Percentiles rank a stretch among this genome's conserved stretches.
phyloP scores from a whole-genome alignment of 768 basidiomycete genomes.

The Rhizopogon vinicolor region DNA sequence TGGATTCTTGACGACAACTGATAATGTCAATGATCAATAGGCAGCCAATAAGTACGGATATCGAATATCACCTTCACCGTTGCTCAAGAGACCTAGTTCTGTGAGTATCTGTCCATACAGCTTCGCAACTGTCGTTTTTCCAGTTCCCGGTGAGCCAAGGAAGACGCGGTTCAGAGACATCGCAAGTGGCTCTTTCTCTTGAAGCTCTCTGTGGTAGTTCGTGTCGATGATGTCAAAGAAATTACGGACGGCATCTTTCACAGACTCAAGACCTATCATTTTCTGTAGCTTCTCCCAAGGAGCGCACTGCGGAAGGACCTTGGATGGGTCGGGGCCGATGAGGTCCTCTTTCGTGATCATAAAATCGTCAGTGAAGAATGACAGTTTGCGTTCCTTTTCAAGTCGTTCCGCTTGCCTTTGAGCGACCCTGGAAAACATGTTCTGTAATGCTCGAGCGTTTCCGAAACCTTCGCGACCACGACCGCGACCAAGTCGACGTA shows the following conservation, averaged over 20 bases:
- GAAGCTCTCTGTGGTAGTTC: conserved; percentile 59
- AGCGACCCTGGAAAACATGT: conserved; percentile 39
- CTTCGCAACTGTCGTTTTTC: conserved; percentile 67
- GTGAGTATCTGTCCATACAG: conserved; percentile 61
- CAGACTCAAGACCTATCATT: conserved; percentile 50
- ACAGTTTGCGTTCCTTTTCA: conserved; percentile 33
- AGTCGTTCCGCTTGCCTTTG: conserved; percentile 54
- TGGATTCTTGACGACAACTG: conserved; percentile 66
- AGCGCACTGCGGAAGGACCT: conserved; percentile 37
- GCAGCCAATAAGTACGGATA: not conserved
- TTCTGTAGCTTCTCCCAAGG: conserved; percentile 50
- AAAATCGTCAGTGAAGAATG: conserved; percentile 43
- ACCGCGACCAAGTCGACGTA: conserved; percentile 59
- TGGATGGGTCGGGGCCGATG: conserved; percentile 61
- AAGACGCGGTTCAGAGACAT: conserved; percentile 63
- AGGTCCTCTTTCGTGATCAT: conserved; percentile 48
- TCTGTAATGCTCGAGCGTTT: conserved; percentile 59
- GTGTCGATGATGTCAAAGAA: conserved; percentile 41
- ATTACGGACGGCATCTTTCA: conserved; percentile 50
- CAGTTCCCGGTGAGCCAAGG: conserved; percentile 65
- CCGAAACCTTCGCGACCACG: conserved; percentile 60
- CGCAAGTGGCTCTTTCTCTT: conserved; percentile 47
- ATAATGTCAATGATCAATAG: not conserved
- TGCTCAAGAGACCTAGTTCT: conserved; percentile 62
- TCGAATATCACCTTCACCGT: conserved; percentile 53